Evolutionary conservation across 1,284 basidiomycete genomes (phyloP), one percentile per base, ranked within the genome.

Genomic region (Leccinum ponderosum): DNA sequence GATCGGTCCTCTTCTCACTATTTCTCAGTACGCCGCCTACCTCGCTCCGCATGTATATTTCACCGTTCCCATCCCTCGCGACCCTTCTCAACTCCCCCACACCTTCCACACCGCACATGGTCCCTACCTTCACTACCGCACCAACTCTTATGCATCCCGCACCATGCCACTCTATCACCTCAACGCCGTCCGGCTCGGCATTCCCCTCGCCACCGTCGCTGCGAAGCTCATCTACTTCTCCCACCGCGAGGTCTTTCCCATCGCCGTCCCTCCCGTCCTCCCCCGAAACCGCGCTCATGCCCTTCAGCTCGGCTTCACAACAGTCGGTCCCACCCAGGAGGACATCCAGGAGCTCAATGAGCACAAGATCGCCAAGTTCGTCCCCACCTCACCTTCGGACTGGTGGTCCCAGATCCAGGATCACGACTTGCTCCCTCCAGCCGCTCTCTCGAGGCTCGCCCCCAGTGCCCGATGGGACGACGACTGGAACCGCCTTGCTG

Each of bases 181-280:
- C 52, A 62, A 69, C 7, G 5, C 1, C 9, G 68, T 83, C 9
- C 37, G 64, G 4, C 71, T 87, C 37, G 66, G 75, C 57, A 68
- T 78, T 0, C 87, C 89, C 0, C 80, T 83, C 3, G 78, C 83
- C 22, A 77, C 84, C 15, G 69, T 80, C 27, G 83, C 86, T 0
- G 88, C 89, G 1, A 86, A 84, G 56, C 78, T 89, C 9, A 72
- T 89, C 51, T 90, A 83, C 71, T 83, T 89, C 57, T 77, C 85
- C 2, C 80, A 85, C 17, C 77, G 83, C 14, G 87, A 90, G 65
- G 66, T 81, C 1, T 67, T 76, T 9, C 78, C 80, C 0, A 78
- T 87, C 60, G 70, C 66, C 22, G 66, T 84, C 14, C 86, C 67
- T 80, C 81, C 25, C 58, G 70, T 65, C 17, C 6, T 27, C 27